phyloP scores from a whole-genome alignment of 257 asterid species.

The Fraxinus pennsylvanica region DNA sequence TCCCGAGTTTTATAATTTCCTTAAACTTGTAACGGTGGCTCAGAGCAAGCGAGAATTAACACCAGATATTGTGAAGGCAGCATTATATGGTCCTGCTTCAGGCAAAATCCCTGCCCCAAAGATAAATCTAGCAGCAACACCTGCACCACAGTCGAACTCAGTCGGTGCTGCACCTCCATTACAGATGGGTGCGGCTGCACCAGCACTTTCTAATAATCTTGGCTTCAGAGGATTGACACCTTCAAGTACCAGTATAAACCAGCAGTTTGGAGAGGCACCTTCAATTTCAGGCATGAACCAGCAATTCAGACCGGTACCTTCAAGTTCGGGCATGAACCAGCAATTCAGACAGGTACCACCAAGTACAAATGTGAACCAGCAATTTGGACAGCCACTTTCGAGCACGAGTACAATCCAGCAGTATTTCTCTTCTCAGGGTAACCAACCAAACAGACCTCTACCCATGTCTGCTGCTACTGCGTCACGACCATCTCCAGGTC shows the following conservation, averaged over 20 bases:
- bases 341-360: conserved; percentile 40
- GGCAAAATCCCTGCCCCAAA: conserved; percentile 89
- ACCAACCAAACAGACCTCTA: conserved; percentile 51
- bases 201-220: conserved; percentile 45
- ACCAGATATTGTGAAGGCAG: conserved; percentile 91
- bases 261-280: conserved; percentile 43
- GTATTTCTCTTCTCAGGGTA: conserved; percentile 56
- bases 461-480: conserved; percentile 46
- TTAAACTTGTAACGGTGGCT: conserved; percentile 95
- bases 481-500: conserved; percentile 55
- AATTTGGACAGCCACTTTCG: conserved; percentile 49
- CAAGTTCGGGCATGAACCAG: conserved; percentile 43
- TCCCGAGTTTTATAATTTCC: conserved; percentile 87
- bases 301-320: conserved; percentile 50
- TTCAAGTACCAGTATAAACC: conserved; percentile 36
- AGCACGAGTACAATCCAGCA: conserved; percentile 58
- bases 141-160: conserved; percentile 55
- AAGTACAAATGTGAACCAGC: conserved; percentile 42
- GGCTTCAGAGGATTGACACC: conserved; percentile 58
- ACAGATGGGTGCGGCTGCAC: conserved; percentile 39
- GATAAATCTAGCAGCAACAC: conserved; percentile 54
- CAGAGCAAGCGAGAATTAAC: conserved; percentile 93
- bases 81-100: conserved; percentile 83
- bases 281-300: conserved; percentile 54
- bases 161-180: conserved; percentile 50